Percentiles rank a stretch among this genome's conserved stretches.
These are phyloP conservation scores for Brettanomyces sp. DNA, from an alignment of 805 yeast genomes.

Conservation along the genomic window DNA sequence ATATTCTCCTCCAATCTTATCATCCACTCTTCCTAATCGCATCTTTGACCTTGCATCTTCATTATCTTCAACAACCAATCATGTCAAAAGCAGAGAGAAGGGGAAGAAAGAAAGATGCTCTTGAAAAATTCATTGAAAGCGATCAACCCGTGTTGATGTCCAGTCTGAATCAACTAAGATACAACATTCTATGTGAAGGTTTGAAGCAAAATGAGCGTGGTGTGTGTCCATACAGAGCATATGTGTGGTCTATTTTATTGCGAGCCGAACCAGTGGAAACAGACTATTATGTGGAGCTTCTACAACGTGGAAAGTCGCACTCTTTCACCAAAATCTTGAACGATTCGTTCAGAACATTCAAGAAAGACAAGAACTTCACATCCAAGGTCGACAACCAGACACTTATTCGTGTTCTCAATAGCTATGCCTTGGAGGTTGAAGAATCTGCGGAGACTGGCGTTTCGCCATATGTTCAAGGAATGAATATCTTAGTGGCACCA, in stretches of 20 bases:
- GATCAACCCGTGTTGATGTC: constrained; percentile 37
- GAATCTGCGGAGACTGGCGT: constrained; percentile 12
- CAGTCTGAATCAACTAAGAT: constrained; percentile 44
- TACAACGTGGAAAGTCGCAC: constrained; percentile 48
- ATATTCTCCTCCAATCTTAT: too few relatives aligned
- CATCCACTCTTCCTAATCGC: too few relatives aligned
- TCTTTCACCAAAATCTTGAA: constrained; percentile 65
- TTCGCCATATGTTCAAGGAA: constrained; percentile 78
- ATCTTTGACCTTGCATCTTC: too few relatives aligned
- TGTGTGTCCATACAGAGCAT: constrained; percentile 57
- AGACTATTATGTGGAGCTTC: constrained; percentile 42
- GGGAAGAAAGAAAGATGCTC: constrained; percentile 41
- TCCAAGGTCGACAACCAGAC: constrained; percentile 60
- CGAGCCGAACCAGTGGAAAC: constrained; percentile 53
- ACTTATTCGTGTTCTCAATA: constrained; percentile 58
- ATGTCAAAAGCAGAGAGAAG: constrained; percentile 4
- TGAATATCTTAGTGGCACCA: constrained; percentile 83
- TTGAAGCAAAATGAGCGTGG: constrained; percentile 24
- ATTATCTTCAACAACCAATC: too few relatives aligned
- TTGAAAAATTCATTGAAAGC: constrained; percentile 39
- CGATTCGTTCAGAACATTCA: constrained; percentile 79
- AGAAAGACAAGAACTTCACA: constrained; percentile 60
- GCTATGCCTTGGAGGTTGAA: constrained; percentile 48
- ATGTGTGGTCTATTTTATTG: constrained; percentile 74
- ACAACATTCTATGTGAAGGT: constrained; percentile 42